Evolutionary conservation across 768 basidiomycete species (phyloP).

Genomic region (Gloeophyllum trabeum): DNA sequence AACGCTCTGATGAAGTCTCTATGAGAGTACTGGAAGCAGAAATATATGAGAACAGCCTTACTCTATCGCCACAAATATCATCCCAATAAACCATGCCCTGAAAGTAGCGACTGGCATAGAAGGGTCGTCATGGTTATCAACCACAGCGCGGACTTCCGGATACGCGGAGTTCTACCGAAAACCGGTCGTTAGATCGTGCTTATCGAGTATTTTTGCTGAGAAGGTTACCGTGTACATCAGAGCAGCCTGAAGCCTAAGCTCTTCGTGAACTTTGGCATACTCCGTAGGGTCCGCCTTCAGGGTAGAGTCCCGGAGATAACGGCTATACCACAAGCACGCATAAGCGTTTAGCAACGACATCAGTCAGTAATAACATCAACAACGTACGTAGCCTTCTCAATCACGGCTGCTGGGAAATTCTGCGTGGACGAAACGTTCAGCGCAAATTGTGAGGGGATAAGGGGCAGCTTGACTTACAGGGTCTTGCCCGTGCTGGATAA

Average conservation of each 20-base stretch:
- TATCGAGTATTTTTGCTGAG: not conserved
- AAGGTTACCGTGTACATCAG: conserved; percentile 14
- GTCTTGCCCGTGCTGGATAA: conserved; percentile 4
- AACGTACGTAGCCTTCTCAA: conserved; percentile 2
- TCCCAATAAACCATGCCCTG: conserved; percentile 18
- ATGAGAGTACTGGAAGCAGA: not conserved
- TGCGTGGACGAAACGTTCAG: not conserved
- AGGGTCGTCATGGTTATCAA: conserved; percentile 19
- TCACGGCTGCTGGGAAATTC: not conserved
- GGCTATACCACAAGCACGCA: too few relatives aligned
- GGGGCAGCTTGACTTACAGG: not conserved
- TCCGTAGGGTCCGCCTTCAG: conserved; percentile 9
- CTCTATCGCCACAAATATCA: conserved; percentile 12
- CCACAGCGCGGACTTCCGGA: conserved; percentile 19
- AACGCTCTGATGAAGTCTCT: conserved; percentile 8
- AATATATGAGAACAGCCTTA: not conserved
- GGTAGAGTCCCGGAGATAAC: conserved; percentile 8
- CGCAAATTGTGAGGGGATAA: not conserved
- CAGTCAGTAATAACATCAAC: too few relatives aligned
- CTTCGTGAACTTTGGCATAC: conserved; percentile 10
- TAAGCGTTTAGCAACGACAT: not conserved
- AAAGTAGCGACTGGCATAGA: conserved; percentile 14
- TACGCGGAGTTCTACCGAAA: conserved; percentile 13
- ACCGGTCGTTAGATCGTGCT: not conserved
- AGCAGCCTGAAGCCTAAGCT: conserved; percentile 17